A percentile compares a stretch with the other conserved stretches of the same genome.
Conservation (phyloP, 2,329 filamentous ascomycete species). For the Epichloe hybrida region DNA sequence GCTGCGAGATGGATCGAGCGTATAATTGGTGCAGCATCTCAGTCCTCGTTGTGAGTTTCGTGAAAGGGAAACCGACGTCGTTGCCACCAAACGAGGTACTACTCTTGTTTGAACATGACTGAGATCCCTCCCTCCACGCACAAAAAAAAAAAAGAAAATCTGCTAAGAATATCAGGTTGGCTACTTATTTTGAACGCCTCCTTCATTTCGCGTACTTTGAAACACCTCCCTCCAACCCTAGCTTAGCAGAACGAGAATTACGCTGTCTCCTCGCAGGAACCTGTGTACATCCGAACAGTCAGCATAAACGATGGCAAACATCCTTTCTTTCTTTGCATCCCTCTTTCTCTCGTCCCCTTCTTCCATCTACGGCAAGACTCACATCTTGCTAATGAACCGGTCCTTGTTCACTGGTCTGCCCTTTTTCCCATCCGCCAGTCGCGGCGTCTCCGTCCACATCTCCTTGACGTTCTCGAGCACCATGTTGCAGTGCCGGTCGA, state of each 20-base stretch:
- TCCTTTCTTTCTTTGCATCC: neutral
- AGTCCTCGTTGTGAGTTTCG: too few species aligned
- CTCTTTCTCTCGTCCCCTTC: too few species aligned
- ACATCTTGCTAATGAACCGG: slow-evolving; percentile 96
- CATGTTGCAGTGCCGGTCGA: slow-evolving; percentile 99
- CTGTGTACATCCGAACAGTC: slow-evolving; percentile 25
- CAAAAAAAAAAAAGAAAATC: neutral
- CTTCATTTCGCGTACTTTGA: neutral
- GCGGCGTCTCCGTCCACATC: slow-evolving; percentile 97
- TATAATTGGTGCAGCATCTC: too few species aligned
- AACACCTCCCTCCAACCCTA: slow-evolving; percentile 18
- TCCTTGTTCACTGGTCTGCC: slow-evolving; percentile 93
- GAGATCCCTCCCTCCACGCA: neutral
- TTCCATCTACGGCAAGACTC: slow-evolving; percentile 4
- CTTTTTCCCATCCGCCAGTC: slow-evolving; percentile 72
- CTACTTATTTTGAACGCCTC: neutral
- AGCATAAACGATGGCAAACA: neutral
- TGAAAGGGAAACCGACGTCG: too few species aligned
- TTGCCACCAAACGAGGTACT: too few species aligned
- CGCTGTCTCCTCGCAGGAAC: slow-evolving; percentile 77
- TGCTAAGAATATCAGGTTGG: neutral
- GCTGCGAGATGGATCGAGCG: too few species aligned
- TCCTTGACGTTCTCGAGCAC: slow-evolving; percentile 86
- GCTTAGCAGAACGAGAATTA: slow-evolving; percentile 76
- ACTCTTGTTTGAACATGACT: too few species aligned